Base-by-base conservation (phyloP, 192 early-diverging fungal genomes). In the Backusella macrospora region DNA sequence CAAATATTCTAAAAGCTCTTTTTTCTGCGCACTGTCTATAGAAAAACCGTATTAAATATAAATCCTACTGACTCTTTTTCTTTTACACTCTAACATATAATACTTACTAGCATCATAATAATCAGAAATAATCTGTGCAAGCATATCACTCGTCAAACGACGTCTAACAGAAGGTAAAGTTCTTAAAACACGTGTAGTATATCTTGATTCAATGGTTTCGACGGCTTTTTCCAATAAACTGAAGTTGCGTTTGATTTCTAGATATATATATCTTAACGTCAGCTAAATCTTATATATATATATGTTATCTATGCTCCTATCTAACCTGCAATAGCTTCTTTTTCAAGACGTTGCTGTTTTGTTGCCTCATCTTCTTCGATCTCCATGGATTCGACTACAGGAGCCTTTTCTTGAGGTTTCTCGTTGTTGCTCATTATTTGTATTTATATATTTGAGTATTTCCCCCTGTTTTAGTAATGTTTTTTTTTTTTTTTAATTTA, bases 171-270 rank as follows among this genome's bases (percentile, higher is more conserved):
- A 86, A 26, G 92, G 89, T 18, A 92, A 88, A 16, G 91, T 90
- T 65, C 98, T 88, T 49, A 99, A 76, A 16, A 93, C 98, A 49
- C 98, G 91, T 43, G 93, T 93, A 18, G 90, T 92, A 78, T 93
- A 98, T 62, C 96, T 92, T 40, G 91, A 77, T 78, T 99, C 98
- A 59, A 94, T 84, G 23, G 93, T 88, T 42, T 92, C 81, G 10
- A 95, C 95, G 63, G 92, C 92, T 65, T 90, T 83, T 79, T 96
- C 93, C 69, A 99, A 81, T 44, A 97, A 83, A n/a, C 76, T 72
- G 78, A 96, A 86, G 80, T 94, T 94, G 70, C 93, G 92, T 73
- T 92, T 92, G 68, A 97, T 86, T 81, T 99, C 97, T 97, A 83
- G 47, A 23, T 26, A 47, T 12, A 34, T 15, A 37, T 29, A 64